A percentile compares a stretch with the other conserved stretches of the same genome.
Evolutionary conservation across 352 stramenopile species (phyloP).

Genomic region (Globisporangium orthogonon): DNA sequence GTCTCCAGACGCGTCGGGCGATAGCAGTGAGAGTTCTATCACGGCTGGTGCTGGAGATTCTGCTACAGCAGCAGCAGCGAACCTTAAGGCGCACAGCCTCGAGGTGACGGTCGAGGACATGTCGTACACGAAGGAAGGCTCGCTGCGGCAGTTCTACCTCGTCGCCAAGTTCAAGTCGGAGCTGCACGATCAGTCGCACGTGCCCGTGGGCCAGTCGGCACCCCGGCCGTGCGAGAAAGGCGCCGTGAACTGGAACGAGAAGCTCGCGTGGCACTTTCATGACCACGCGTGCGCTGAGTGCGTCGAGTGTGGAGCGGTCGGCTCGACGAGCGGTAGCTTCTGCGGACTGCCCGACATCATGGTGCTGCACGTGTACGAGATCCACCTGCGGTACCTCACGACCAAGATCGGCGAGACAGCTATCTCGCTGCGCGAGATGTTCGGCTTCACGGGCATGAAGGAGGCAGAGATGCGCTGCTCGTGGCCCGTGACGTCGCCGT

Average conservation of each 20-base stretch:
- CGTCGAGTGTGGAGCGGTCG: conserved; percentile 53
- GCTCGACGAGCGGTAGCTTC: conserved; percentile 54
- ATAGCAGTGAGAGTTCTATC: no score
- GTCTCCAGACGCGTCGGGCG: no score
- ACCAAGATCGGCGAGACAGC: conserved; percentile 80
- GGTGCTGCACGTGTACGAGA: conserved; percentile 80
- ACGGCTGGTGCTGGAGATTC: not conserved
- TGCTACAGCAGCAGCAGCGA: conserved; percentile 13
- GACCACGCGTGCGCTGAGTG: conserved; percentile 73
- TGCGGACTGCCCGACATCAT: conserved; percentile 73
- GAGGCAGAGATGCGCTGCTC: conserved; percentile 44
- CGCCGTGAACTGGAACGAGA: conserved; percentile 70
- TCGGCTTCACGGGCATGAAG: conserved; percentile 70
- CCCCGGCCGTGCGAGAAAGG: conserved; percentile 62
- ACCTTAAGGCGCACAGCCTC: conserved; percentile 58
- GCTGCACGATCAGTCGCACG: conserved; percentile 62
- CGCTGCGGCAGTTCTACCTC: conserved; percentile 77
- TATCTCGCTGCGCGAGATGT: conserved; percentile 66
- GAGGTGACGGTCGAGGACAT: conserved; percentile 67
- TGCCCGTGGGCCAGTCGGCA: conserved; percentile 70
- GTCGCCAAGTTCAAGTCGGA: conserved; percentile 85
- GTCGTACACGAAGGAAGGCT: conserved; percentile 65
- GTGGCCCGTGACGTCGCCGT: conserved; percentile 68
- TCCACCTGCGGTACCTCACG: conserved; percentile 74
- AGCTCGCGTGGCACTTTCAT: conserved; percentile 68